Base-by-base conservation (phyloP, 1,284 basidiomycete species). In the Sanguinoderma infundibulare region DNA sequence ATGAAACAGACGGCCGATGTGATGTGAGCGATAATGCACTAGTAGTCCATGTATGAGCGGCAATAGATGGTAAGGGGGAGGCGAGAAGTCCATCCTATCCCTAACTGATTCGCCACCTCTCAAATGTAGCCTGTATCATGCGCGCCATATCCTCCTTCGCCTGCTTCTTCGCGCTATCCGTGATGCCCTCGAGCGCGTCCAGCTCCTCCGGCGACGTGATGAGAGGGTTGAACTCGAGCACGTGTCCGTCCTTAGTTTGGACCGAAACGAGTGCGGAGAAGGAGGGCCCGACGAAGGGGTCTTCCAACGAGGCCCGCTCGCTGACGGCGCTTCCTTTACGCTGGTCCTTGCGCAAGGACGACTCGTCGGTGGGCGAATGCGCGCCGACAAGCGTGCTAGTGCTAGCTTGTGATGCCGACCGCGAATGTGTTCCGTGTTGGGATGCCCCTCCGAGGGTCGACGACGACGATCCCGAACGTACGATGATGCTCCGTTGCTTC, bases 211-310 rank as follows among this genome's bases (percentile, higher is more conserved):
- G 89, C 0, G 88, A 88, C 1, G 90, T 89, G 54, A 81, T 80
- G 47, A 92, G 75, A 5, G 91, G 90, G 67, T 93, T 88, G 67
- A 94, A 91, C 74, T 91, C 89, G n/a, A 94, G 79, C 12, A 90
- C 72, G 67, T 89, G 87, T 0, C 91, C 91, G 67, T 91, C 89
- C 56, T 82, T 84, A 0, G 88, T 92, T 4, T 89, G 86, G 17
- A 92, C 86, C 1, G 88, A 84, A 5, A 92, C 86, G 2, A 74
- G 62, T 9, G 73, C 73, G 2, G 72, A 67, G 15, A 70, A 59
- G 20, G 68, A 61, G 3, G 69, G 59, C 1, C 53, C 53, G 1
- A 60, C 26, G 7, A 63, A 53, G 12, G 65, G 62, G 34, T 62
- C 68, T n/a, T 60, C 69, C 73, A 70, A 59, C 71, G 67, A 57